phyloP scores from a whole-genome alignment of 345 rosid genomes.

The Eucalyptus caleyi region DNA sequence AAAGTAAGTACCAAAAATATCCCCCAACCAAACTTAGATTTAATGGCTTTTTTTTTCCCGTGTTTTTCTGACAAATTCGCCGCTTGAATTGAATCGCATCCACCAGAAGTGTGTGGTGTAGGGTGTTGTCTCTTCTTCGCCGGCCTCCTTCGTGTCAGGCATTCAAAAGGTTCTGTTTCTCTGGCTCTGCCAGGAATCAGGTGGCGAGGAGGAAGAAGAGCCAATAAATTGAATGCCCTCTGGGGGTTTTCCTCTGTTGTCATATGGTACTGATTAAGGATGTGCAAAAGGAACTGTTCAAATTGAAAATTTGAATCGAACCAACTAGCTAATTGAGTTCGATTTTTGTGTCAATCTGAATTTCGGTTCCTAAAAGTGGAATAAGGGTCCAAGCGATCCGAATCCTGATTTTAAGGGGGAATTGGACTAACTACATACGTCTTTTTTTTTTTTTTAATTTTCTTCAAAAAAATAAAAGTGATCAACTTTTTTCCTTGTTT shows the following conservation, averaged over 20 bases:
- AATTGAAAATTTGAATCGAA: no score
- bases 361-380: rapidly evolving
- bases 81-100: neutral
- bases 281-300: no score
- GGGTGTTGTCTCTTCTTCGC: neutral
- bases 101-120: neutral
- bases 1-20: neutral
- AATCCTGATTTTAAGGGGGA: rapidly evolving
- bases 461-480: no score
- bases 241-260: neutral
- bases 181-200: neutral
- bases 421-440: rapidly evolving
- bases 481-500: no score
- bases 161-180: neutral
- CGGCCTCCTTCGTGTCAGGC: neutral
- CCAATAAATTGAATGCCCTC: neutral
- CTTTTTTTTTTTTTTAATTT: no score
- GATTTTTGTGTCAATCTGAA: rapidly evolving
- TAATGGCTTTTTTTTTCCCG: no score
- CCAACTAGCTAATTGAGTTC: no score
- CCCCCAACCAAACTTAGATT: neutral
- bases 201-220: neutral
- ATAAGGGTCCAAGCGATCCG: rapidly evolving
- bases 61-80: neutral
- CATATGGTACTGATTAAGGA: no score